Conservation (phyloP, 345 rosid species). For the Salix brachista region DNA sequence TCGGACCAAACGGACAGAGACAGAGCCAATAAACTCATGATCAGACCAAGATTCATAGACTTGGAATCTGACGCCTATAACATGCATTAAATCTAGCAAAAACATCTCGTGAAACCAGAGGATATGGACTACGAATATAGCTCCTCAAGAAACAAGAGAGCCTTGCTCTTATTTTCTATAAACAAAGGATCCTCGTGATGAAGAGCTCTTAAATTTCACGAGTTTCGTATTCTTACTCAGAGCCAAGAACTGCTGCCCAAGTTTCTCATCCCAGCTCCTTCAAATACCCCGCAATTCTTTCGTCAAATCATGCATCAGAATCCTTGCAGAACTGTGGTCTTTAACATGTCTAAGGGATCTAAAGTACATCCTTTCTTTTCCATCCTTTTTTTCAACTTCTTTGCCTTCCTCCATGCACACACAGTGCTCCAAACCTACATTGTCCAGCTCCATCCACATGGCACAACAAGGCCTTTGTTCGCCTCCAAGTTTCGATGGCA, state of each 20-base stretch:
- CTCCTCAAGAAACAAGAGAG: conserved; percentile 20
- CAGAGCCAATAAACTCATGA: background rate
- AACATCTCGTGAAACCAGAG: conserved; percentile 59
- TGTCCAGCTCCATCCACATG: conserved; percentile 79
- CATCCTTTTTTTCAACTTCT: conserved; percentile 25
- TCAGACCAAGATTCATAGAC: conserved; percentile 6
- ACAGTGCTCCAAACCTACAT: conserved; percentile 57
- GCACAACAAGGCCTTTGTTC: conserved; percentile 29
- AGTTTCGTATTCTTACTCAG: conserved; percentile 61
- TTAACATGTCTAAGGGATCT: conserved; percentile 36
- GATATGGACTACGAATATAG: background rate
- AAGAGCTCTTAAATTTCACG: conserved; percentile 89
- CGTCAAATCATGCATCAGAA: conserved; percentile 36
- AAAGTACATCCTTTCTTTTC: conserved; percentile 23
- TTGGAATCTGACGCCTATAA: too few species aligned
- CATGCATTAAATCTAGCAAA: conserved; percentile 40
- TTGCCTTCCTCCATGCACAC: conserved; percentile 25
- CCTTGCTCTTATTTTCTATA: conserved; percentile 24
- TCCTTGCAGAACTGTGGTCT: conserved; percentile 3
- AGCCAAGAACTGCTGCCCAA: conserved; percentile 17
- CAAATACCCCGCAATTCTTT: conserved; percentile 48
- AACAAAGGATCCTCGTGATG: conserved; percentile 89
- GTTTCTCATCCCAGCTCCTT: conserved; percentile 33
- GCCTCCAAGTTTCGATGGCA: conserved; percentile 61
- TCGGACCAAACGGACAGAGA: too few species aligned